Evolutionary conservation across 2,329 filamentous ascomycete genomes (phyloP), one percentile per base, ranked within the genome.

Genomic region (Macrophomina pseudophaseolina): DNA sequence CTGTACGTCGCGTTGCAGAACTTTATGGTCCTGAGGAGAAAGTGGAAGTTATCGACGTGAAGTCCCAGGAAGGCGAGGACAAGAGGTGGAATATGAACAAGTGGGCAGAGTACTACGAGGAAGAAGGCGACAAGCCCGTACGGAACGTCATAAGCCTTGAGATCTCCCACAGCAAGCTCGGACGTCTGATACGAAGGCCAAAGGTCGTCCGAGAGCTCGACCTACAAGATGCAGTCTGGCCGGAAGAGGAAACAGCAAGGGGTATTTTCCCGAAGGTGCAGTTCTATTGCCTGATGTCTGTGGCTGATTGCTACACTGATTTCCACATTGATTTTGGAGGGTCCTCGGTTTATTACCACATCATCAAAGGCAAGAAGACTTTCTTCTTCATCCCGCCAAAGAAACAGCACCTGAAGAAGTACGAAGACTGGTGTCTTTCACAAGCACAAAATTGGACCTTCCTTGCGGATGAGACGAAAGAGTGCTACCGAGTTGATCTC

Each of bases 241-340:
- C 82, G 16, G 79, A 81, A 66, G 83, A 84, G 52, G 78, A 80
- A 75, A 82, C 72, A 1, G 84, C 85, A 56, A 83, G 85, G 69
- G 82, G 83, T 35, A 83, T 87, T 64, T 87, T 83, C 66, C 87
- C 88, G 6, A 86, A 87, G 67, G 88, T 91, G 7, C 87, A 90
- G 68, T 90, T 88, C 72, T 90, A 90, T 78, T 89, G 87, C 72
- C 78, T 91, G 42, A 91, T 91, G 88, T 90, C 88, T 5, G 88
- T 90, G 28, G 87, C 87, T 12, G 88, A 91, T 75, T 90, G 88
- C 75, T 91, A 89, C 70, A 91, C 88, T 23, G 88, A 91, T 74
- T 91, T 91, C 70, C 88, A 91, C 75, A 89, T 91, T 72, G 88
- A 91, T 73, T 91, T 91, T 75, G 88, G 88, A 42, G 88, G 88